A percentile compares a stretch with the other conserved stretches of the same genome.
Evolutionary conservation across 768 basidiomycete species (phyloP).

Genomic region (Trametes meyenii): DNA sequence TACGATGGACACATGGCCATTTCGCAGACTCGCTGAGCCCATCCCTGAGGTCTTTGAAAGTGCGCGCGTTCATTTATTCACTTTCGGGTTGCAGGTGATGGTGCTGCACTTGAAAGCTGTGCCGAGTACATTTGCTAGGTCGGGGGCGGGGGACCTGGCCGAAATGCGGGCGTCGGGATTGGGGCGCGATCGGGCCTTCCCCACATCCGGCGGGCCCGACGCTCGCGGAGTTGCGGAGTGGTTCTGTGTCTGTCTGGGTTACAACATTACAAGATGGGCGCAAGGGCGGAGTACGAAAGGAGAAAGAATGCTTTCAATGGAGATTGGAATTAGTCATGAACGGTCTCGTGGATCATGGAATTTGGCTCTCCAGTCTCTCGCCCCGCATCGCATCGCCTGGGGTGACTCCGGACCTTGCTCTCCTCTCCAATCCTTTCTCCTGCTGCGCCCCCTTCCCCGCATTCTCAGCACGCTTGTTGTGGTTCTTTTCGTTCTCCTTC

Average conservation of each 20-base stretch:
- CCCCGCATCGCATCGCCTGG: not conserved
- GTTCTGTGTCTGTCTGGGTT: not conserved
- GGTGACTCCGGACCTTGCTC: not conserved
- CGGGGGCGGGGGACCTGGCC: not conserved
- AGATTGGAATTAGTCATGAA: conserved; percentile 10
- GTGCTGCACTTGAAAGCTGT: no score
- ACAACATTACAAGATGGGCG: not conserved
- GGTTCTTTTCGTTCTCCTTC: not conserved
- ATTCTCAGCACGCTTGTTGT: not conserved
- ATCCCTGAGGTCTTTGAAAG: no score
- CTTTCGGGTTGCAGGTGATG: no score
- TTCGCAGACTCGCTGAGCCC: no score
- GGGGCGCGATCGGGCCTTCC: conserved; percentile 12
- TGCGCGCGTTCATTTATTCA: no score
- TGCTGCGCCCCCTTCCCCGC: not conserved
- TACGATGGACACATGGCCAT: not conserved
- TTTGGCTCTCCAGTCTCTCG: not conserved
- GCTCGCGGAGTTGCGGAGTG: conserved; percentile 7
- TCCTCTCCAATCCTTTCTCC: not conserved
- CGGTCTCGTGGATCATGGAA: conserved; percentile 8
- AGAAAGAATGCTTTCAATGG: not conserved
- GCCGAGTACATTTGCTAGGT: no score
- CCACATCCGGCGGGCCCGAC: not conserved
- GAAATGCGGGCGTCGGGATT: conserved; percentile 13
- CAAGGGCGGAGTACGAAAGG: not conserved